These are phyloP conservation scores for Rheum nobile DNA, from an alignment of 148 eudicot genomes.

Conservation along the genomic window DNA sequence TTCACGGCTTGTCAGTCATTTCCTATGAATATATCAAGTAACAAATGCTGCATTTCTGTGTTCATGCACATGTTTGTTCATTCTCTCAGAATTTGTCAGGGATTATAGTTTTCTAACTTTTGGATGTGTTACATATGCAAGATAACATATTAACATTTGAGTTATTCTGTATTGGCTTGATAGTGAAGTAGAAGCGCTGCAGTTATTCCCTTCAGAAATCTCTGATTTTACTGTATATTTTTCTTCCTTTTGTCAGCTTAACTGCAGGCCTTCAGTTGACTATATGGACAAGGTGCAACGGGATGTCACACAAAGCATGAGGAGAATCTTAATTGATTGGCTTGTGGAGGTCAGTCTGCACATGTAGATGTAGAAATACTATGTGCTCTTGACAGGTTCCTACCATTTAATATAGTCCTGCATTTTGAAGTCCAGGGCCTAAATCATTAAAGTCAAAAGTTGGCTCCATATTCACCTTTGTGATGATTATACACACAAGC, in stretches of 20 bases:
- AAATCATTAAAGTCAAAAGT: not conserved
- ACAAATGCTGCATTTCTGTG: not conserved
- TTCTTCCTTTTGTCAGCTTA: slow-evolving; percentile 1
- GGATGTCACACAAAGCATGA: slow-evolving; percentile 64
- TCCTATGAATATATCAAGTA: not conserved
- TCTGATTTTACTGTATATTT: not conserved
- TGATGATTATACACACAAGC: not conserved
- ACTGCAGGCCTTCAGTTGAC: slow-evolving; percentile 18
- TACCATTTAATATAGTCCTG: not conserved
- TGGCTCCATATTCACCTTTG: not conserved
- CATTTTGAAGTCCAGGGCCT: not conserved
- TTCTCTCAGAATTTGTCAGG: not conserved
- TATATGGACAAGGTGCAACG: slow-evolving; percentile 71
- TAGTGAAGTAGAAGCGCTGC: not conserved
- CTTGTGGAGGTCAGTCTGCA: slow-evolving; percentile 67
- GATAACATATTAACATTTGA: not conserved
- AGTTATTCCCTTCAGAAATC: not conserved
- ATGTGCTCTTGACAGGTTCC: not conserved
- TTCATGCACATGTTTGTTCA: not conserved
- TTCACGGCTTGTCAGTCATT: not conserved
- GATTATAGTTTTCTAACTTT: not conserved
- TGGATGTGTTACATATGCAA: not conserved
- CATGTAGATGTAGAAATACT: not conserved
- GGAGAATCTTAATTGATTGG: slow-evolving; percentile 83
- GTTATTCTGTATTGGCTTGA: not conserved